Evolutionary conservation across 106 monocot species (phyloP).

Genomic region (Phalaenopsis aphrodite): DNA sequence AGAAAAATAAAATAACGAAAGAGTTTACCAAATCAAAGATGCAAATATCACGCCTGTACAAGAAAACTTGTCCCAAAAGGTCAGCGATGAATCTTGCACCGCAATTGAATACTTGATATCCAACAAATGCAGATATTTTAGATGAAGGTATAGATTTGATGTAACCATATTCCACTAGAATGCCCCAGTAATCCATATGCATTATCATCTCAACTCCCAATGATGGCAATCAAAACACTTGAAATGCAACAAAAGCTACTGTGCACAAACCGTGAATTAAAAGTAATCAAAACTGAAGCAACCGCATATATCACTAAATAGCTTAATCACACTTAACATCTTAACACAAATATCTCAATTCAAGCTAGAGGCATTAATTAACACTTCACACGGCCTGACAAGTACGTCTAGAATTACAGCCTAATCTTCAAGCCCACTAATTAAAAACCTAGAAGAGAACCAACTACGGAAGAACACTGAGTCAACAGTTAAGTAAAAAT

Average conservation of each 20-base stretch:
- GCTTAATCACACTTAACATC: not conserved
- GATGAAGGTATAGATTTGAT: not conserved
- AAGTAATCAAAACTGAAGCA: not conserved
- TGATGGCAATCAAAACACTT: not conserved
- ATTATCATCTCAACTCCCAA: not conserved
- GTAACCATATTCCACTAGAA: not conserved
- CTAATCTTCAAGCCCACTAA: not conserved
- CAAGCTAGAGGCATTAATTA: not conserved
- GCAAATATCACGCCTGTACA: not conserved
- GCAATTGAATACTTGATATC: not conserved
- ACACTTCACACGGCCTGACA: not conserved
- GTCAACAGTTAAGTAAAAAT: not conserved
- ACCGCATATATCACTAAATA: not conserved
- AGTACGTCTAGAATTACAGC: not conserved
- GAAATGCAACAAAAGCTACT: not conserved
- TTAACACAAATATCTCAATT: not conserved
- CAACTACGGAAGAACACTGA: not conserved
- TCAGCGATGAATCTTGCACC: not conserved
- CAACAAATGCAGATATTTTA: not conserved
- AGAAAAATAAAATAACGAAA: not conserved
- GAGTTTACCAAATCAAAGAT: not conserved
- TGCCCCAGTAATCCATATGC: not conserved
- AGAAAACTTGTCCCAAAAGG: not conserved
- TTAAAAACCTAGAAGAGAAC: not conserved
- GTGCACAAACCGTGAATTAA: not conserved